Percentiles rank a stretch among this genome's conserved stretches.
Evolutionary conservation across 73 alveolate genomes (phyloP).

Genomic region (Tetrahymena borealis): DNA sequence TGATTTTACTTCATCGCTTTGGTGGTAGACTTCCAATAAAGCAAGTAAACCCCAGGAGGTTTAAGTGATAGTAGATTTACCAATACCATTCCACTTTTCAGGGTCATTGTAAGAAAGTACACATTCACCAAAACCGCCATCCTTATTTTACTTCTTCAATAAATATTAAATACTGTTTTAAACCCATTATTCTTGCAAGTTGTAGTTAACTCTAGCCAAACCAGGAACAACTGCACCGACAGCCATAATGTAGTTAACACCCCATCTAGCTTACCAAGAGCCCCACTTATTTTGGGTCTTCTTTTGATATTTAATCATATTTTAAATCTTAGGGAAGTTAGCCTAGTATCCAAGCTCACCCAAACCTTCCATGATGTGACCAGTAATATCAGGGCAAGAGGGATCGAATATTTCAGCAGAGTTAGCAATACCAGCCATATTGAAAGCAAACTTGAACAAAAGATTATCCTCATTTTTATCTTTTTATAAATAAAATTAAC

Average conservation of each 20-base stretch:
- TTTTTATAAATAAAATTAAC: not conserved
- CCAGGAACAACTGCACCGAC: conserved; percentile 46
- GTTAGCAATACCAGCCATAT: conserved; percentile 44
- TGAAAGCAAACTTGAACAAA: conserved; percentile 19
- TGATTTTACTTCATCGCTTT: not conserved
- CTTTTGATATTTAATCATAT: conserved; percentile 19
- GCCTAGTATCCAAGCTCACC: not conserved
- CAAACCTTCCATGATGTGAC: conserved; percentile 40
- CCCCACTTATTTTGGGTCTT: conserved; percentile 21
- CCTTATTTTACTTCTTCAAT: conserved; percentile 9
- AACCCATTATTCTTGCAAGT: conserved; percentile 14
- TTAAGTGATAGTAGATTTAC: conserved; percentile 29
- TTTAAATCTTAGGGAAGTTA: not conserved
- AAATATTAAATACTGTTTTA: conserved; percentile 9
- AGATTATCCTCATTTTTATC: conserved; percentile 32
- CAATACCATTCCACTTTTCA: conserved; percentile 32
- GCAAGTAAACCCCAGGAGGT: conserved; percentile 37
- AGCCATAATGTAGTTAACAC: conserved; percentile 27
- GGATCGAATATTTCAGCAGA: conserved; percentile 47
- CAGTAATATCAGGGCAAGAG: conserved; percentile 45
- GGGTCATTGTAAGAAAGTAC: conserved; percentile 24
- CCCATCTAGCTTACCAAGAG: conserved; percentile 49
- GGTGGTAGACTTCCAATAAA: conserved; percentile 15
- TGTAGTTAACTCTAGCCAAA: not conserved
- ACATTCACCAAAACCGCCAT: conserved; percentile 42